phyloP scores from a whole-genome alignment of 1,284 basidiomycete genomes.

The Naganishia liquefaciens region DNA sequence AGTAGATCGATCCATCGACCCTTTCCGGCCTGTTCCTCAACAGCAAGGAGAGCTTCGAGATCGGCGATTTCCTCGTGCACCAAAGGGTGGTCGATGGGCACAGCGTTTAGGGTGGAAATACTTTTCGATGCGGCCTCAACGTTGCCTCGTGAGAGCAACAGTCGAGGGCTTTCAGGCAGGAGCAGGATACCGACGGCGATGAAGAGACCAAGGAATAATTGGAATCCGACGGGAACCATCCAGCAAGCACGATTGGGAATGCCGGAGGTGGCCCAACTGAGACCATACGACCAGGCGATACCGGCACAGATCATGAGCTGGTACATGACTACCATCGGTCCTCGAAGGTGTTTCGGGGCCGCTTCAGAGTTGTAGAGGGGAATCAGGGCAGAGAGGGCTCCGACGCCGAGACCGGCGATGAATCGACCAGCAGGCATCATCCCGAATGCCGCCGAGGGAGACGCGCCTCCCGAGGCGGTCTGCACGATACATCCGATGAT shows the following conservation, averaged over 20 bases:
- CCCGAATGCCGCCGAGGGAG: constrained; percentile 60
- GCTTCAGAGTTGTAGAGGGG: constrained; percentile 80
- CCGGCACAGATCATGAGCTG: constrained; percentile 73
- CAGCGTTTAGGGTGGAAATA: constrained; percentile 66
- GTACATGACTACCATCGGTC: constrained; percentile 70
- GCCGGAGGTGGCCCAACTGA: constrained; percentile 69
- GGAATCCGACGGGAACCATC: constrained; percentile 57
- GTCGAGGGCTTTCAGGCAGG: constrained; percentile 67
- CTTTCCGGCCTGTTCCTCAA: constrained; percentile 73
- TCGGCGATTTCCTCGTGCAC: constrained; percentile 69
- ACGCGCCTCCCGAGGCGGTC: constrained; percentile 63
- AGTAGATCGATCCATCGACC: constrained; percentile 78
- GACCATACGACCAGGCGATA: constrained; percentile 70
- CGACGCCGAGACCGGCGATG: constrained; percentile 57
- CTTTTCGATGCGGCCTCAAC: constrained; percentile 62
- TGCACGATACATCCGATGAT: constrained; percentile 71
- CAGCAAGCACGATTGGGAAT: constrained; percentile 66
- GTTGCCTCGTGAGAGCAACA: constrained; percentile 43
- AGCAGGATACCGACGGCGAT: constrained; percentile 64
- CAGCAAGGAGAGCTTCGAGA: constrained; percentile 59
- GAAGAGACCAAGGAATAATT: constrained; percentile 42
- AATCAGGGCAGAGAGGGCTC: constrained; percentile 74
- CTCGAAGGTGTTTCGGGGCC: constrained; percentile 71
- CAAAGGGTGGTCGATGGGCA: constrained; percentile 63
- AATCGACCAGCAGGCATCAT: constrained; percentile 65